phyloP scores from a whole-genome alignment of 306 rosid genomes.

The Trifolium subterraneum region DNA sequence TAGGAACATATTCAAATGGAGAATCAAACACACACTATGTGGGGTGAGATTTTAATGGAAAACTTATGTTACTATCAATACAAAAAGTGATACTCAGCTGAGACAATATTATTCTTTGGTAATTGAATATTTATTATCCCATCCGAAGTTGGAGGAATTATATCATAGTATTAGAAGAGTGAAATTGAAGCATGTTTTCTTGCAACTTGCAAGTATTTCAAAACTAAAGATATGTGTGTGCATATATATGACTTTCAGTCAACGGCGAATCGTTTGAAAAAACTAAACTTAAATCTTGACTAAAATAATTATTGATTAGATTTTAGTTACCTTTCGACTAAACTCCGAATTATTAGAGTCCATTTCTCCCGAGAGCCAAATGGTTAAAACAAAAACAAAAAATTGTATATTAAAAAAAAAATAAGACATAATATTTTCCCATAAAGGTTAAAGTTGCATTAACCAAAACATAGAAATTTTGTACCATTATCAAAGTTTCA shows the following conservation, averaged over 20 bases:
- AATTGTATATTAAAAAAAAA: neutral
- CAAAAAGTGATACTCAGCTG: constrained; percentile 29
- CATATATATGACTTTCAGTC: too few species aligned
- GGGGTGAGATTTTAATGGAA: constrained; percentile 12
- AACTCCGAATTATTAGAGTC: too few species aligned
- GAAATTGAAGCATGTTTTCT: constrained; percentile 36
- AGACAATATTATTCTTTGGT: constrained; percentile 27
- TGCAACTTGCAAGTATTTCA: neutral
- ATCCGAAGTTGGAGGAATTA: constrained; percentile 27
- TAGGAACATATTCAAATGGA: neutral
- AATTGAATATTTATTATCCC: constrained; percentile 27
- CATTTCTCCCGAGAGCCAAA: neutral
- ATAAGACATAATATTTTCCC: neutral
- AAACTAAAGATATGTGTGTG: constrained; percentile 9
- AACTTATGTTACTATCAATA: constrained; percentile 36
- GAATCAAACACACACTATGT: neutral
- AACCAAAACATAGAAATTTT: constrained; percentile 26
- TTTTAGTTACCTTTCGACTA: too few species aligned
- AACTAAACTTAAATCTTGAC: too few species aligned
- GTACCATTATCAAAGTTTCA: constrained; percentile 28
- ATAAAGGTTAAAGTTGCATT: constrained; percentile 41
- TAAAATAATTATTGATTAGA: too few species aligned
- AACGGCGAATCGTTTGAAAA: too few species aligned
- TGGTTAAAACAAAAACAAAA: too few species aligned
- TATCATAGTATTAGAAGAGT: constrained; percentile 20